Evolutionary conservation across 805 yeast genomes (phyloP).

Genomic region (Yarrowia keelungensis): DNA sequence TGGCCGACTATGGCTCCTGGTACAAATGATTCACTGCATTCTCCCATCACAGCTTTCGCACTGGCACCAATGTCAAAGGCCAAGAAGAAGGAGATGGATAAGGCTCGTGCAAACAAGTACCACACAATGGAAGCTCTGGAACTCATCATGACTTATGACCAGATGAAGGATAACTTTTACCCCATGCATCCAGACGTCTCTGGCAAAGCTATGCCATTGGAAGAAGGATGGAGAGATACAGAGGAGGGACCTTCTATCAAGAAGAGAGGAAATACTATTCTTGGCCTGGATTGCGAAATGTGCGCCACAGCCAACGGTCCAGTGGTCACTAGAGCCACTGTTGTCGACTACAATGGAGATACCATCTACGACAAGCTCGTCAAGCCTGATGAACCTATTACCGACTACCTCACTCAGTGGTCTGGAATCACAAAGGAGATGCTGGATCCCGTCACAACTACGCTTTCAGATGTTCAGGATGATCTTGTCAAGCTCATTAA

Average conservation of each 20-base stretch:
- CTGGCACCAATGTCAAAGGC: slow-evolving; percentile 63
- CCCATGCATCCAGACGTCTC: slow-evolving; percentile 62
- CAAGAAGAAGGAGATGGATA: slow-evolving; percentile 57
- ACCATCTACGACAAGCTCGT: slow-evolving; percentile 76
- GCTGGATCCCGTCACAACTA: slow-evolving; percentile 66
- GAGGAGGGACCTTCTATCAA: slow-evolving; percentile 54
- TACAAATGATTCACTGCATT: slow-evolving; percentile 60
- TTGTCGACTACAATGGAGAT: slow-evolving; percentile 67
- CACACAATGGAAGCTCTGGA: slow-evolving; percentile 56
- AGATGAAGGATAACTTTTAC: slow-evolving; percentile 59
- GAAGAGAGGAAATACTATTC: slow-evolving; percentile 63
- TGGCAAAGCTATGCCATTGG: slow-evolving; percentile 41
- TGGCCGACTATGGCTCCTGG: slow-evolving; percentile 73
- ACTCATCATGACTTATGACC: slow-evolving; percentile 59
- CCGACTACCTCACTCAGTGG: slow-evolving; percentile 80
- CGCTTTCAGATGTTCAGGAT: slow-evolving; percentile 70
- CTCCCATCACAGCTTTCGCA: slow-evolving; percentile 62
- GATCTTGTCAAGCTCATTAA: slow-evolving; percentile 58
- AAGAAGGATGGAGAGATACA: slow-evolving; percentile 63
- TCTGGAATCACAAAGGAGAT: slow-evolving; percentile 86
- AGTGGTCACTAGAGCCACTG: slow-evolving; percentile 77
- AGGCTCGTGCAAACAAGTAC: slow-evolving; percentile 47
- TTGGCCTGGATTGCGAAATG: slow-evolving; percentile 95
- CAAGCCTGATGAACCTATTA: slow-evolving; percentile 74
- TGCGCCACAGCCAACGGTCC: slow-evolving; percentile 67